Base-by-base conservation (phyloP, 495 filamentous ascomycete species). In the Penicillium dipodomyicola region DNA sequence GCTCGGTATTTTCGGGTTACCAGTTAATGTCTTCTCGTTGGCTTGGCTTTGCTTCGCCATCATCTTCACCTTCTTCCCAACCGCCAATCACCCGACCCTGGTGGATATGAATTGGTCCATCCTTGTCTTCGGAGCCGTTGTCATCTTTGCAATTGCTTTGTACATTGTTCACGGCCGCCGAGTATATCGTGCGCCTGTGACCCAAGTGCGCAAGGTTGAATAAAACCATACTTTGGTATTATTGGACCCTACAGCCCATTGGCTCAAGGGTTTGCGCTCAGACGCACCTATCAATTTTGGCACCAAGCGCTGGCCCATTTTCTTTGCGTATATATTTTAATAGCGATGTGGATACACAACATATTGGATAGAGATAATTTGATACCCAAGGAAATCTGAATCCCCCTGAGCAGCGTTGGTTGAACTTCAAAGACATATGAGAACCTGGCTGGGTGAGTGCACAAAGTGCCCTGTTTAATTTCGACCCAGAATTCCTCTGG, bases 41-140 rank as follows among this genome's bases (percentile, higher is more conserved):
- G 58, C 51, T 5, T 69, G 59, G 54, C 64, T 69, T 15, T 63
- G 59, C 59, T 69, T 69, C 25, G 61, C 73, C 23, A 70, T 74
- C 17, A 70, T 77, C 37, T 80, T 78, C 54, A 79, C 74, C 40
- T 80, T 78, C 55, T 80, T 76, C 73, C 77, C 77, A 0, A 71
- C 68, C 1, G 53, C 67, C 0, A 68, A 61, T 32, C 52, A 68
- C 42, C 69, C 70, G 4, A 71, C 66, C 3, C 65, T 63, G 0
- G 54, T 61, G 17, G 57, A 58, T 35, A 78, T 80, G 77, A 79
- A 80, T 54, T 77, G 71, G 58, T 74, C 70, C 7, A 68, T 70
- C 19, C 52, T 70, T 3, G 76, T 80, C 48, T 70, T 74, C 22
- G 77, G 76, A 4, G 65, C 63, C 11, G 72, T 75, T n/a, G 61